Percentiles rank a stretch among this genome's conserved stretches.
phyloP scores from a whole-genome alignment of 495 filamentous ascomycete genomes.

The Xylaria bambusicola region DNA sequence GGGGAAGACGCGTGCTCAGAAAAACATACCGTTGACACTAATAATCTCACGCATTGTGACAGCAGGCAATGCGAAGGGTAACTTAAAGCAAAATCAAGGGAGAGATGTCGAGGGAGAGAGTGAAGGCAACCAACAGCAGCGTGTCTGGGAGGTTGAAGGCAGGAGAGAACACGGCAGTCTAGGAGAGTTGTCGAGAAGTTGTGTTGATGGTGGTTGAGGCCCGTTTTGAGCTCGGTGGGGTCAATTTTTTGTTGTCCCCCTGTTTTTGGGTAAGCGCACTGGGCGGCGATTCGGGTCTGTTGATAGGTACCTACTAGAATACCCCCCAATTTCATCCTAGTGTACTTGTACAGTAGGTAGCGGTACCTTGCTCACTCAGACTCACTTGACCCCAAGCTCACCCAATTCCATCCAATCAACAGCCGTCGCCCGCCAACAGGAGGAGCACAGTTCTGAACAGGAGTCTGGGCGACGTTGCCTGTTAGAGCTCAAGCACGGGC shows the following conservation, averaged over 20 bases:
- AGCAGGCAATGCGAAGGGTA: constrained; percentile 30
- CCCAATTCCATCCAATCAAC: not conserved
- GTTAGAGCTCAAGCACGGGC: constrained; percentile 5
- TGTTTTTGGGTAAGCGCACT: constrained; percentile 28
- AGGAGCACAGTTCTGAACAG: not conserved
- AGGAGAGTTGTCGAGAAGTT: constrained; percentile 31
- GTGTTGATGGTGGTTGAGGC: constrained; percentile 33
- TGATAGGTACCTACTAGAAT: too few relatives aligned
- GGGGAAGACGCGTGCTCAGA: constrained; percentile 38
- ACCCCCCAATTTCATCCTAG: too few relatives aligned
- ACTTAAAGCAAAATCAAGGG: constrained; percentile 16
- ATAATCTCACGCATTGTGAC: constrained; percentile 97
- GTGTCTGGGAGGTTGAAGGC: constrained; percentile 19
- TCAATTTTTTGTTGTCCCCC: constrained; percentile 37
- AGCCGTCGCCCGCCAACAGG: not conserved
- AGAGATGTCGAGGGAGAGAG: constrained; percentile 19
- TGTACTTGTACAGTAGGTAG: too few relatives aligned
- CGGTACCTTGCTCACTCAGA: not conserved
- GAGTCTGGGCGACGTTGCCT: too few relatives aligned
- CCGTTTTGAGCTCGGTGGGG: constrained; percentile 37
- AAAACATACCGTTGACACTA: constrained; percentile 90
- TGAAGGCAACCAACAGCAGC: constrained; percentile 23
- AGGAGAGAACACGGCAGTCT: constrained; percentile 22
- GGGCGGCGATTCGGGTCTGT: constrained; percentile 25
- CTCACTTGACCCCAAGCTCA: too few relatives aligned